phyloP scores from a whole-genome alignment of 345 rosid species.

The Trapa incisa region DNA sequence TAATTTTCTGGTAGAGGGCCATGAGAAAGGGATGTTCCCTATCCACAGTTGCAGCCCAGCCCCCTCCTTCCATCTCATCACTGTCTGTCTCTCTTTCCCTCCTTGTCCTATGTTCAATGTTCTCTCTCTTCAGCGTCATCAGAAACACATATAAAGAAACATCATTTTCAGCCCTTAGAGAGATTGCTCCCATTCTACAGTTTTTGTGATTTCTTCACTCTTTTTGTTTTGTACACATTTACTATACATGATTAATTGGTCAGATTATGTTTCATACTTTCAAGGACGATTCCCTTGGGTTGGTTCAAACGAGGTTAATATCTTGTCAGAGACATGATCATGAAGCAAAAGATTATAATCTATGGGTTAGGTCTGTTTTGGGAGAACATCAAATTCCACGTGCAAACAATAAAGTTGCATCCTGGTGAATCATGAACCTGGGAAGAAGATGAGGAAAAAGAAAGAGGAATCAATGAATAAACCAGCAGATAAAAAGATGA shows the following conservation, averaged over 20 bases:
- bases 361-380: too few species aligned
- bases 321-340: neutral
- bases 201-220: neutral
- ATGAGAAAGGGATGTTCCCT: conserved; percentile 3
- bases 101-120: neutral
- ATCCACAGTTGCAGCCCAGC: neutral
- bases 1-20: neutral
- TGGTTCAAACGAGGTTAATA: neutral
- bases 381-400: neutral
- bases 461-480: neutral
- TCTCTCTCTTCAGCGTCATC: neutral
- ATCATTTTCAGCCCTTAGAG: conserved; percentile 2
- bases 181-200: neutral
- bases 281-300: neutral
- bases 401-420: neutral
- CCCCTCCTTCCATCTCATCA: neutral
- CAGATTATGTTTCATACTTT: neutral
- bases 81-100: neutral
- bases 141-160: neutral
- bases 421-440: neutral
- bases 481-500: neutral
- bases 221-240: too few species aligned
- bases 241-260: too few species aligned
- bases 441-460: neutral
- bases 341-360: neutral